Conservation (phyloP, 78 protist genomes). For the Dictyostelium intermedium region DNA sequence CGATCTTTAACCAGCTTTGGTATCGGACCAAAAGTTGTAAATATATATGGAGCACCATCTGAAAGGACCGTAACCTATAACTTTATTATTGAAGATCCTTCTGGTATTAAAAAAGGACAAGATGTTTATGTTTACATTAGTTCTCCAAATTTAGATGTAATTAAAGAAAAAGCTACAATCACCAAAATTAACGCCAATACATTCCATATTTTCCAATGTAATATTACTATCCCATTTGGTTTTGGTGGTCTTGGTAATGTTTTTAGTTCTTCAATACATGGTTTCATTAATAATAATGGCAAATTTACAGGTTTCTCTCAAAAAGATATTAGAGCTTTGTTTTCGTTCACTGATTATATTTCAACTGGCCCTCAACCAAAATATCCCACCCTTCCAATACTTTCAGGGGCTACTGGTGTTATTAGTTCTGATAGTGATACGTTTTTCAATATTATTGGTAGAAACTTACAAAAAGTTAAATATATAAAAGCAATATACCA, state of each 20-base stretch:
- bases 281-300: neutral
- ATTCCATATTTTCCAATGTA: neutral
- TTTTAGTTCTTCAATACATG: neutral
- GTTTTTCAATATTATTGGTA: neutral
- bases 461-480: neutral
- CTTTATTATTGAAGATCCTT: neutral
- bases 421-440: neutral
- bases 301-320: neutral
- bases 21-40: neutral
- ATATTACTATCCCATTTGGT: neutral
- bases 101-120: neutral
- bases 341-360: neutral
- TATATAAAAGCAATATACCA: neutral
- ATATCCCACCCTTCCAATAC: neutral
- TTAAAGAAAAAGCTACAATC: neutral
- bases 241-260: neutral
- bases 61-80: neutral
- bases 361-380: neutral
- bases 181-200: neutral
- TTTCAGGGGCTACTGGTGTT: neutral
- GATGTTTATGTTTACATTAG: neutral
- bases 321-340: neutral
- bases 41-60: neutral
- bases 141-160: neutral
- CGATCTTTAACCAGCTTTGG: neutral